phyloP scores from a whole-genome alignment of 1,284 basidiomycete species.

The Rhodotorula sp. region DNA sequence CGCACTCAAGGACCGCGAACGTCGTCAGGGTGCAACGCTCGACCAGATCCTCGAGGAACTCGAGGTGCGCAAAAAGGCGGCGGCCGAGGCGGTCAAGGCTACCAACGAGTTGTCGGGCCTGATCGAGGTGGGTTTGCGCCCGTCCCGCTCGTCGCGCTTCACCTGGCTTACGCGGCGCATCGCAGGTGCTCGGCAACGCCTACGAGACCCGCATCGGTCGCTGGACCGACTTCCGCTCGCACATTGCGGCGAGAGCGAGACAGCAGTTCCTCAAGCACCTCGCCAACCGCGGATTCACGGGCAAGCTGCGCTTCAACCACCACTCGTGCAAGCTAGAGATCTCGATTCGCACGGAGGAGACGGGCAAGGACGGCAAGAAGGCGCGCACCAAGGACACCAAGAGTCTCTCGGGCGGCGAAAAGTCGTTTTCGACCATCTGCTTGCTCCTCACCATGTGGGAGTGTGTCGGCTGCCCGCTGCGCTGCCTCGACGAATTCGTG shows the following conservation, averaged over 20 bases:
- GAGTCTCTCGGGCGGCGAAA: constrained; percentile 84
- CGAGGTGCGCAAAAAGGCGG: constrained; percentile 17
- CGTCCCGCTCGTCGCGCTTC: background rate
- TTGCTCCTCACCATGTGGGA: constrained; percentile 92
- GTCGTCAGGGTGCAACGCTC: constrained; percentile 70
- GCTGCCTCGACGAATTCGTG: constrained; percentile 75
- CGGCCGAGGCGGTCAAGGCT: constrained; percentile 61
- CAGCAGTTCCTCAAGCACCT: constrained; percentile 79
- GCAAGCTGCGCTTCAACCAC: constrained; percentile 71
- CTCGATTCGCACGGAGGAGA: constrained; percentile 43
- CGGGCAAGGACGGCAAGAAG: constrained; percentile 51
- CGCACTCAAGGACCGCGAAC: constrained; percentile 70
- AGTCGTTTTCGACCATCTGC: constrained; percentile 95
- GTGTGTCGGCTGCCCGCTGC: constrained; percentile 85
- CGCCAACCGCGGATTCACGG: constrained; percentile 69
- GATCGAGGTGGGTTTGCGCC: constrained; percentile 59
- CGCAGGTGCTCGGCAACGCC: constrained; percentile 64
- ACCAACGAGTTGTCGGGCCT: constrained; percentile 62
- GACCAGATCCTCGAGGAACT: constrained; percentile 73
- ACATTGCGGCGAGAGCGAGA: constrained; percentile 82
- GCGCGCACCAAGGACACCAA: constrained; percentile 73
- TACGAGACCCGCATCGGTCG: constrained; percentile 65
- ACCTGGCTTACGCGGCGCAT: background rate
- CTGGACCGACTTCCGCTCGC: constrained; percentile 84
- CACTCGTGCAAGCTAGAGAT: constrained; percentile 61